Percentiles rank a stretch among this genome's conserved stretches.
These are phyloP conservation scores for Xylaria polymorpha DNA, from an alignment of 2,329 filamentous ascomycete genomes.

Conservation along the genomic window DNA sequence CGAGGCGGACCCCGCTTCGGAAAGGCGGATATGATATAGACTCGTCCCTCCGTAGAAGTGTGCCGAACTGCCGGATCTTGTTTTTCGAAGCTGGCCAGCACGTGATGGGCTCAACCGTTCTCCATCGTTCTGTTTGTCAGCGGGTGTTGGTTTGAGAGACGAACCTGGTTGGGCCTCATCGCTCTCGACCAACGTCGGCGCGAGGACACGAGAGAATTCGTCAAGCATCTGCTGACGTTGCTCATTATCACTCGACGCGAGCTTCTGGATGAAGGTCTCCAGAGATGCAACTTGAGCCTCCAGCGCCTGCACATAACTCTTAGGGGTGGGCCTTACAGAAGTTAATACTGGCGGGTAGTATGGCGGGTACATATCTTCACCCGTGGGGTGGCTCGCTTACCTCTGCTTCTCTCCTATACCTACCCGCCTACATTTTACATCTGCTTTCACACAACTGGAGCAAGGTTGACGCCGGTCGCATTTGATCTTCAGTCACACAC, in stretches of 20 bases:
- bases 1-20: conserved; percentile 39
- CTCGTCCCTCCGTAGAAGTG: conserved; percentile 63
- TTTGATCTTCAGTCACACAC: conserved; percentile 32
- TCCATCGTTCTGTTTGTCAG: conserved; percentile 34
- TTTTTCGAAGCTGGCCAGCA: conserved; percentile 54
- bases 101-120: conserved; percentile 48
- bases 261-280: conserved; percentile 58
- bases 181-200: conserved; percentile 34
- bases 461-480: conserved; percentile 40
- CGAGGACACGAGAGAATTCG: conserved; percentile 47
- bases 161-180: conserved; percentile 36
- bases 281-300: conserved; percentile 60
- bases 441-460: conserved; percentile 29
- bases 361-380: neutral
- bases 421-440: conserved; percentile 36
- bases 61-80: conserved; percentile 53
- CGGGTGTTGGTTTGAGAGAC: conserved; percentile 25
- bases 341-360: conserved; percentile 21
- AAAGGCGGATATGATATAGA: conserved; percentile 56
- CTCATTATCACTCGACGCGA: conserved; percentile 54
- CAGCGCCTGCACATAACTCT: conserved; percentile 60
- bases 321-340: conserved; percentile 56
- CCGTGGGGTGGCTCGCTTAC: conserved; percentile 21
- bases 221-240: conserved; percentile 58
- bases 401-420: conserved; percentile 41